Conservation (phyloP, 768 basidiomycete genomes). For the Agrocybe praecox region DNA sequence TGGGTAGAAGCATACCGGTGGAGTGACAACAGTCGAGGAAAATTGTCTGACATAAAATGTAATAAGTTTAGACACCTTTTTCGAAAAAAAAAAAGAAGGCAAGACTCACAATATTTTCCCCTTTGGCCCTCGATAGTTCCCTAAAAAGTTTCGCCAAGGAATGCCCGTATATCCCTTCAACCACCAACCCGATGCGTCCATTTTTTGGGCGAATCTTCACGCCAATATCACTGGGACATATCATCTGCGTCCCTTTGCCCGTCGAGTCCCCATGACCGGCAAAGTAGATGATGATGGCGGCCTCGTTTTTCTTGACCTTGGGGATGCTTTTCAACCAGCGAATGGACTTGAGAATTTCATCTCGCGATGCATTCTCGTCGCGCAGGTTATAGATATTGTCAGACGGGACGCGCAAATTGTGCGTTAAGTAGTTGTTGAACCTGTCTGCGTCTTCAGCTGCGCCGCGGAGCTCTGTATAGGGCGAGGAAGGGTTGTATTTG, state of each 20-base stretch:
- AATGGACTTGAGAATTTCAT: conserved; percentile 34
- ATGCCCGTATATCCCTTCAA: not conserved
- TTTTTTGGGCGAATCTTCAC: not conserved
- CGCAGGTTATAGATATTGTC: conserved; percentile 38
- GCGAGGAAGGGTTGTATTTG: conserved; percentile 26
- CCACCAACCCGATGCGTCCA: not conserved
- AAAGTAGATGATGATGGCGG: conserved; percentile 44
- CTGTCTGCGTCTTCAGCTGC: conserved; percentile 43
- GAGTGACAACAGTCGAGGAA: too few species aligned
- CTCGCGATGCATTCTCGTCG: conserved; percentile 36
- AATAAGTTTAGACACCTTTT: too few species aligned
- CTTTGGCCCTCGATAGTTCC: not conserved
- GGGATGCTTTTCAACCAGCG: conserved; percentile 21
- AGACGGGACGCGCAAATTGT: conserved; percentile 29
- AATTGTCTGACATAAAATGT: too few species aligned
- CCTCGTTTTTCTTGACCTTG: conserved; percentile 19
- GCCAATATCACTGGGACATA: not conserved
- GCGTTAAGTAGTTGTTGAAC: conserved; percentile 33
- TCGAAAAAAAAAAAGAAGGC: too few species aligned
- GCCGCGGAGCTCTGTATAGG: conserved; percentile 29
- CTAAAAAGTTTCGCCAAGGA: not conserved
- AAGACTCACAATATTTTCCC: not conserved
- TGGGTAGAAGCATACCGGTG: too few species aligned
- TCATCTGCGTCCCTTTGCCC: not conserved
- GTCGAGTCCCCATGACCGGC: conserved; percentile 41